Evolutionary conservation across 1,284 basidiomycete genomes (phyloP).

Genomic region (Pholiota adiposa): DNA sequence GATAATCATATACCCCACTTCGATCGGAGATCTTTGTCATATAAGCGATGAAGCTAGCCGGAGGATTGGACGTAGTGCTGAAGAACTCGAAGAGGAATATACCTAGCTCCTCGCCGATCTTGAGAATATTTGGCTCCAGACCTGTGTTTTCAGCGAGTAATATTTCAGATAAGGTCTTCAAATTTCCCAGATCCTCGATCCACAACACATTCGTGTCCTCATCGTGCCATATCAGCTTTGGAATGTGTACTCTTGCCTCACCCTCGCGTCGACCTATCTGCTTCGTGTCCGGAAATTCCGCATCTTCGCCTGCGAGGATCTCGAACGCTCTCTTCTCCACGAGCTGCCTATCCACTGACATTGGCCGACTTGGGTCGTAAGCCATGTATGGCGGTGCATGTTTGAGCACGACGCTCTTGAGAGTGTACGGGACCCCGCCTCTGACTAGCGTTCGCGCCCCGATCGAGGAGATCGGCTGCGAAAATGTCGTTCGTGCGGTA

Average conservation of each 20-base stretch:
- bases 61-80: conserved; percentile 18
- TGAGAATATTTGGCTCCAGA: neutral
- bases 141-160: conserved; percentile 8
- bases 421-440: neutral
- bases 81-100: conserved; percentile 22
- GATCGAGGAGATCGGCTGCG: conserved; percentile 7
- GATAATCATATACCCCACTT: conserved; percentile 12
- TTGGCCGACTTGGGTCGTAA: conserved; percentile 23
- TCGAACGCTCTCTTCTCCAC: conserved; percentile 29
- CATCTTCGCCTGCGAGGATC: conserved; percentile 19
- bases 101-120: conserved; percentile 22
- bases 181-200: conserved; percentile 30
- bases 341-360: conserved; percentile 30
- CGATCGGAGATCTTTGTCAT: conserved; percentile 13
- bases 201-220: conserved; percentile 28
- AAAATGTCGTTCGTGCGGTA: conserved; percentile 24
- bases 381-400: conserved; percentile 31
- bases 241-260: conserved; percentile 19
- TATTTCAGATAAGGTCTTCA: conserved; percentile 25
- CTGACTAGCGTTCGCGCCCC: neutral
- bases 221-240: conserved; percentile 28
- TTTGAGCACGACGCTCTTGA: conserved; percentile 24
- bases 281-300: neutral
- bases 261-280: neutral
- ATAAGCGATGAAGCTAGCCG: conserved; percentile 11